Conservation (phyloP, 345 rosid genomes). For the Lumnitzera littorea region DNA sequence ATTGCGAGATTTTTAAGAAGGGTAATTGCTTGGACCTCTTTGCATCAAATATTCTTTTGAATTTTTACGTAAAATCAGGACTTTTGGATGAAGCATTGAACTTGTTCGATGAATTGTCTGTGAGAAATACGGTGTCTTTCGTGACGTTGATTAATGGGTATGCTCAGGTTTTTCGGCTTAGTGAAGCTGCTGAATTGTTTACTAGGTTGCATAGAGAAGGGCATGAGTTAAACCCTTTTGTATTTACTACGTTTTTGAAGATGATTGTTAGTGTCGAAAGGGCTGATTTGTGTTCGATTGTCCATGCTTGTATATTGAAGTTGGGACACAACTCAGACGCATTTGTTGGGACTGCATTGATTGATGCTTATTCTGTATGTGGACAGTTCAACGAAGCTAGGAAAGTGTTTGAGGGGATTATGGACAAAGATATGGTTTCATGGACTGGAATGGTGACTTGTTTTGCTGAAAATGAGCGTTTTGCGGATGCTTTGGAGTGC, state of each 20-base stretch:
- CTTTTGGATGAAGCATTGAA: constrained; percentile 30
- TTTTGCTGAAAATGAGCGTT: constrained; percentile 57
- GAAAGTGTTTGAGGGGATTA: constrained; percentile 56
- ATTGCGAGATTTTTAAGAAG: constrained; percentile 45
- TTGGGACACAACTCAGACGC: constrained; percentile 59
- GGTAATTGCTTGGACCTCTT: constrained; percentile 73
- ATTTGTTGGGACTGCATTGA: constrained; percentile 71
- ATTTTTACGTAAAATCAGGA: constrained; percentile 37
- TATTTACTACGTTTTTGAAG: constrained; percentile 61
- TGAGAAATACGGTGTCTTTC: constrained; percentile 49
- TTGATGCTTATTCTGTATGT: constrained; percentile 60
- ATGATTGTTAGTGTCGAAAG: constrained; percentile 41
- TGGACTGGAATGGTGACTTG: constrained; percentile 81
- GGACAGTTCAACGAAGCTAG: constrained; percentile 43
- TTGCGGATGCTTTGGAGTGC: constrained; percentile 39
- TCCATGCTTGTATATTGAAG: constrained; percentile 65
- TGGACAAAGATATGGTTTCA: constrained; percentile 61
- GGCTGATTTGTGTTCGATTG: constrained; percentile 34
- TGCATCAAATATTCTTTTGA: constrained; percentile 50
- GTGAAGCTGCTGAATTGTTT: constrained; percentile 41
- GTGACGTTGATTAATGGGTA: constrained; percentile 57
- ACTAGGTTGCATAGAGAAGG: constrained; percentile 56
- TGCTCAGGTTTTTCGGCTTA: constrained; percentile 17
- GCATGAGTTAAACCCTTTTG: constrained; percentile 71
- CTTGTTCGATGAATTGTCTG: constrained; percentile 70